These are phyloP conservation scores for Aspergillus carbonarius DNA, from an alignment of 2,329 filamentous ascomycete species.

Conservation along the genomic window DNA sequence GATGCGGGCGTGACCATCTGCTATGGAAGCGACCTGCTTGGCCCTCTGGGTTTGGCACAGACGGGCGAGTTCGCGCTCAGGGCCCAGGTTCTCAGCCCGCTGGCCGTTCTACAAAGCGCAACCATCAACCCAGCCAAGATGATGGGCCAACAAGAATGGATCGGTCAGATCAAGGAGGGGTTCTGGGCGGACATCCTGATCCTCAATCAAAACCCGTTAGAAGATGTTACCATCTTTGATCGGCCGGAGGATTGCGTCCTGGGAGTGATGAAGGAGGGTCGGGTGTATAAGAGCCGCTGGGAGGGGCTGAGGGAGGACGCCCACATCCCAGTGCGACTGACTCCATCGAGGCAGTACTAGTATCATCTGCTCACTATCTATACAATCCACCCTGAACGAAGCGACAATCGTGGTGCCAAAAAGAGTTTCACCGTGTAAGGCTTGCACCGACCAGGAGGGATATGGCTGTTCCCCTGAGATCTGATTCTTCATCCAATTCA, in stretches of 20 bases:
- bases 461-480: slow-evolving; percentile 23
- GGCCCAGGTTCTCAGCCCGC: slow-evolving; percentile 41
- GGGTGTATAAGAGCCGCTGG: slow-evolving; percentile 32
- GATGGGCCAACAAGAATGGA: slow-evolving; percentile 45
- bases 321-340: background rate
- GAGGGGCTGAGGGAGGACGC: slow-evolving; percentile 3
- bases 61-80: slow-evolving; percentile 51
- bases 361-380: too few species aligned
- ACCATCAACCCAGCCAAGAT: slow-evolving; percentile 55
- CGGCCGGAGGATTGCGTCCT: slow-evolving; percentile 49
- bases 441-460: too few species aligned
- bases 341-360: background rate
- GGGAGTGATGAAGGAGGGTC: slow-evolving; percentile 57
- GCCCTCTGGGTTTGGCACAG: slow-evolving; percentile 51
- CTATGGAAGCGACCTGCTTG: slow-evolving; percentile 57
- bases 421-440: too few species aligned
- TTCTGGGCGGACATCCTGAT: slow-evolving; percentile 57
- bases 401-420: too few species aligned
- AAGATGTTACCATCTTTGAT: slow-evolving; percentile 55
- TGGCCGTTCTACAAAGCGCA: slow-evolving; percentile 51
- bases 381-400: too few species aligned
- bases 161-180: slow-evolving; percentile 54
- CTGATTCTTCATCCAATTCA: slow-evolving; percentile 33
- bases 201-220: slow-evolving; percentile 53
- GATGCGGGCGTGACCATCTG: slow-evolving; percentile 57